A percentile compares a stretch with the other conserved stretches of the same genome.
phyloP scores from a whole-genome alignment of 2,329 filamentous ascomycete species.

The Exutisphaerella laricina region DNA sequence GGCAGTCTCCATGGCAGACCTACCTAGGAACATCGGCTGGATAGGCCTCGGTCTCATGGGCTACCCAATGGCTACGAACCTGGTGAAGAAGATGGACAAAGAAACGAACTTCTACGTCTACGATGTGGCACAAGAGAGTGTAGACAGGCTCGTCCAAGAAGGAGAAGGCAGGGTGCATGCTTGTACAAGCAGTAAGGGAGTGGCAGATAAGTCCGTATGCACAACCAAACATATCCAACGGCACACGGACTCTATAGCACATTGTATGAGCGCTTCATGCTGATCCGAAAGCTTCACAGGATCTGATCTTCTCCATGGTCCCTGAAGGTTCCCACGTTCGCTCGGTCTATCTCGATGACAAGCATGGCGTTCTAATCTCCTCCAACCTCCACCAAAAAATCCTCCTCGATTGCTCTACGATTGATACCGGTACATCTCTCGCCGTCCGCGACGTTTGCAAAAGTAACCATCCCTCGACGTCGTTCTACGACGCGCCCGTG shows the following conservation, averaged over 20 bases:
- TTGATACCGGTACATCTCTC: slow-evolving; percentile 49
- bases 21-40: slow-evolving; percentile 40
- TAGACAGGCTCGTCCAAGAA: slow-evolving; percentile 42
- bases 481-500: slow-evolving; percentile 51
- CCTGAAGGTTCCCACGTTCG: slow-evolving; percentile 50
- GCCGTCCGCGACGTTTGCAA: slow-evolving; percentile 40
- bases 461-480: slow-evolving; percentile 36
- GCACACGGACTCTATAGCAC: too few species aligned
- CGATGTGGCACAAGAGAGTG: slow-evolving; percentile 42
- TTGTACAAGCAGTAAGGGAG: slow-evolving; percentile 42
- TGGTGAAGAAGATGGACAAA: slow-evolving; percentile 43
- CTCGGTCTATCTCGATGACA: slow-evolving; percentile 45
- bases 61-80: slow-evolving; percentile 48
- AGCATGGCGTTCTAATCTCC: slow-evolving; percentile 40
- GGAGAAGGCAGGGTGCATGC: slow-evolving; percentile 37
- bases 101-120: slow-evolving; percentile 44
- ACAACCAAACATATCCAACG: slow-evolving; percentile 2
- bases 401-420: slow-evolving; percentile 52
- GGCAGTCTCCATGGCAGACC: slow-evolving; percentile 24
- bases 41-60: slow-evolving; percentile 55
- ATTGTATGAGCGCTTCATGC: too few species aligned
- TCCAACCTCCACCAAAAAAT: slow-evolving; percentile 40
- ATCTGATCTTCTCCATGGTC: slow-evolving; percentile 50
- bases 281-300: slow-evolving; percentile 29
- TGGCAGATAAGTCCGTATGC: slow-evolving; percentile 47